These are phyloP conservation scores for Stramenopiles sp. DNA, from an alignment of 352 stramenopile species.

Conservation along the genomic window DNA sequence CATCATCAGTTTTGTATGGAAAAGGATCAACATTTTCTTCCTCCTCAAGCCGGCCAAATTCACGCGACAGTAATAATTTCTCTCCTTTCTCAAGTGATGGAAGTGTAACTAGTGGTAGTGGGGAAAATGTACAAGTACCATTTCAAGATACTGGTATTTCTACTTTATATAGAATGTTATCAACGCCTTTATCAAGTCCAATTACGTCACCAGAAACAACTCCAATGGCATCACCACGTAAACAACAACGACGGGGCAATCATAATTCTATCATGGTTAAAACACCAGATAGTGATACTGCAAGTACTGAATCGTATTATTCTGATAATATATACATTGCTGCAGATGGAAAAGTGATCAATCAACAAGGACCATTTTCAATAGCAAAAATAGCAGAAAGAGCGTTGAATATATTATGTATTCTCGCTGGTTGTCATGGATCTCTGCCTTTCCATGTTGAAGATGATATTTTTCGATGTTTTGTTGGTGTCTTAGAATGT, in stretches of 20 bases:
- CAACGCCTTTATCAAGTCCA: background rate
- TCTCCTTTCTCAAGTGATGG: background rate
- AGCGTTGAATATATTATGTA: background rate
- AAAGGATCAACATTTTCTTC: too few relatives aligned
- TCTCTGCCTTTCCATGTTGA: background rate
- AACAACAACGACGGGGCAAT: too few relatives aligned
- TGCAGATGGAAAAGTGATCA: background rate
- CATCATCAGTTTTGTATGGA: background rate
- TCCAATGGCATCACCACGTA: background rate
- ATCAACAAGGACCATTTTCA: background rate
- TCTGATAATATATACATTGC: too few relatives aligned
- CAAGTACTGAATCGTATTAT: too few relatives aligned
- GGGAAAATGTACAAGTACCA: background rate
- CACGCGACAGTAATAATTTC: background rate
- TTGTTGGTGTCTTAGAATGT: background rate
- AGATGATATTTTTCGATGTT: background rate
- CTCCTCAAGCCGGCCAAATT: background rate
- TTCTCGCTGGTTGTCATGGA: background rate
- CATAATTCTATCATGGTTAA: too few relatives aligned
- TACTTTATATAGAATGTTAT: background rate
- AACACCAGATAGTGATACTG: too few relatives aligned
- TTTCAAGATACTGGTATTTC: background rate
- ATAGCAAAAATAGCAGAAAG: background rate
- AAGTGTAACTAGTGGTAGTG: background rate
- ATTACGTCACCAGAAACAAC: background rate